A percentile compares a stretch with the other conserved stretches of the same genome.
phyloP scores from a whole-genome alignment of 73 alveolate genomes.

The Urostyla sp. region DNA sequence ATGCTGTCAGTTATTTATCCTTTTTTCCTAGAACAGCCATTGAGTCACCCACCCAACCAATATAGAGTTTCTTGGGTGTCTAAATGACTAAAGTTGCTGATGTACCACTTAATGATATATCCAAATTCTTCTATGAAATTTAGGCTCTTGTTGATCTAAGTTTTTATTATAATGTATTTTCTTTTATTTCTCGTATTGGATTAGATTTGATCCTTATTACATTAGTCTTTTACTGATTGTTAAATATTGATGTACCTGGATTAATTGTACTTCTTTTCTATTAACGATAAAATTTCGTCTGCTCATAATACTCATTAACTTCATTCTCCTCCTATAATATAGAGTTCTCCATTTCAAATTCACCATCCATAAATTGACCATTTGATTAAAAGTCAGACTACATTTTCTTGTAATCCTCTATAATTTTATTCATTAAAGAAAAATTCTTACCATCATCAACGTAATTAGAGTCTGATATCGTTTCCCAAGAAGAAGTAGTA shows the following conservation, averaged over 20 bases:
- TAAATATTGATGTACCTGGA: not conserved
- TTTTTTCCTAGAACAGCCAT: constrained; percentile 41
- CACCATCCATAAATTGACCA: too few relatives aligned
- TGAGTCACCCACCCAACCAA: constrained; percentile 70
- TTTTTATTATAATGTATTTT: constrained; percentile 15
- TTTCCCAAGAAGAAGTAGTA: constrained; percentile 43
- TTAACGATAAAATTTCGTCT: not conserved
- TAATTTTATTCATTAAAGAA: not conserved
- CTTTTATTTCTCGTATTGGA: constrained; percentile 28
- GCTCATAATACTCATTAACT: not conserved
- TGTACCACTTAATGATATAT: constrained; percentile 64
- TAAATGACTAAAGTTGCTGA: constrained; percentile 64
- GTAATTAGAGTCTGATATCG: constrained; percentile 5
- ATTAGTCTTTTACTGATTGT: not conserved
- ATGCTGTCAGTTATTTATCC: constrained; percentile 35
- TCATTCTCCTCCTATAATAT: constrained; percentile 8
- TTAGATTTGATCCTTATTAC: not conserved
- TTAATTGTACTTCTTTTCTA: not conserved
- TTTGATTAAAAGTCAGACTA: too few relatives aligned
- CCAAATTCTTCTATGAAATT: constrained; percentile 11
- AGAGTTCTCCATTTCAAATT: too few relatives aligned
- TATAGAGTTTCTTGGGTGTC: constrained; percentile 35
- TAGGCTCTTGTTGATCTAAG: not conserved
- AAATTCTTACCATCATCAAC: constrained; percentile 9
- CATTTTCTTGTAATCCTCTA: not conserved